These are phyloP conservation scores for Casaregolazyma lundiana DNA, from an alignment of 1,139 yeast species.

Conservation along the genomic window DNA sequence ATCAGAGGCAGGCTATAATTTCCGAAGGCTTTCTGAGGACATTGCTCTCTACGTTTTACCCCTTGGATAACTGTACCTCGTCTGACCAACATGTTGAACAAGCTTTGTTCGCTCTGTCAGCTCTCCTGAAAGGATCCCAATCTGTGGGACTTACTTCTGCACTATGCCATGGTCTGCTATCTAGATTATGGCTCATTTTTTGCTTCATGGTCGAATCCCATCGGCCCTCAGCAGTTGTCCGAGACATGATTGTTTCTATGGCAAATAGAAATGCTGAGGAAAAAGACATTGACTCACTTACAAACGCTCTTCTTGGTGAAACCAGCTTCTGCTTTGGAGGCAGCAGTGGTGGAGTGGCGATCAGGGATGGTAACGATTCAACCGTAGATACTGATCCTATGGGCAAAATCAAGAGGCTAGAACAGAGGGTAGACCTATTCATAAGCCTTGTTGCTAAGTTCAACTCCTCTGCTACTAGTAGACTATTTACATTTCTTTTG, in stretches of 20 bases:
- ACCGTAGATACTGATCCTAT: conserved; percentile 11
- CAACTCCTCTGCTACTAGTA: conserved; percentile 45
- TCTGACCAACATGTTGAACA: conserved; percentile 53
- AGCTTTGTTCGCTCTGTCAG: conserved; percentile 58
- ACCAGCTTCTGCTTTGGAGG: conserved; percentile 50
- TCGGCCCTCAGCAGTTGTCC: conserved; percentile 33
- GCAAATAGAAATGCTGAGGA: conserved; percentile 5
- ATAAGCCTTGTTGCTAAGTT: conserved; percentile 46
- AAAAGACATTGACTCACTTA: conserved; percentile 1
- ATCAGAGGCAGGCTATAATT: conserved; percentile 48
- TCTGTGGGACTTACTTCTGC: conserved; percentile 15
- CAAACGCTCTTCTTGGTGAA: conserved; percentile 41
- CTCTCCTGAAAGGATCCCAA: conserved; percentile 52
- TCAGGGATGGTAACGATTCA: conserved; percentile 24
- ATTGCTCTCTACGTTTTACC: background rate
- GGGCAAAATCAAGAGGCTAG: conserved; percentile 44
- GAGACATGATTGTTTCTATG: conserved; percentile 17
- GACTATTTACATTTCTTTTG: conserved; percentile 49
- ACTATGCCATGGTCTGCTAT: conserved; percentile 9
- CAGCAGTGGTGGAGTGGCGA: conserved; percentile 53
- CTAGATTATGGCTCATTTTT: conserved; percentile 56
- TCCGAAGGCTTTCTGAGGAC: conserved; percentile 51
- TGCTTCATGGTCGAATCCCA: conserved; percentile 44
- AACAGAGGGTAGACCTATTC: conserved; percentile 46
- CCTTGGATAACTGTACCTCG: conserved; percentile 4